Evolutionary conservation across 306 rosid genomes (phyloP), one percentile per base, ranked within the genome.

Genomic region (Quercus agrifolia): DNA sequence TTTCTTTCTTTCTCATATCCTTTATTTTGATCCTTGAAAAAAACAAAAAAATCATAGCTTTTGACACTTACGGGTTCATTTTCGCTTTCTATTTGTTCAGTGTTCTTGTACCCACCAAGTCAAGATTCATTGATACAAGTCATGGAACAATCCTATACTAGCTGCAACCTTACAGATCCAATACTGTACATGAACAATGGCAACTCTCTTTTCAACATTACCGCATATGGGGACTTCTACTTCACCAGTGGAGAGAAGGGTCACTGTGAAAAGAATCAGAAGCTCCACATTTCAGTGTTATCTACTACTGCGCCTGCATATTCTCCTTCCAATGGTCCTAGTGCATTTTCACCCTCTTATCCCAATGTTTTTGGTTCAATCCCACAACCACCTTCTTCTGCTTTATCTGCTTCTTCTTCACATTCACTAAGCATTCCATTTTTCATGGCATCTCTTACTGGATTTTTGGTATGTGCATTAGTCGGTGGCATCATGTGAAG

Each of bases 121-220:
- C 92, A 91, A 89, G 99, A 95, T 83, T 95, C 99, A 15, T 84
- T 93, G 81, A 89, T 95, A 81, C 99, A 93, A 89, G 93, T 93
- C 1, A 89, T 90, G 8, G 68, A 79, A 54, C 84, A 88, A 73
- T 85, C 94, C 13, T 91, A 82, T 92, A 81, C 73, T 75, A 87
- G 78, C 74, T 93, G 99, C 89, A 90, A 89, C 86, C 78, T 86
- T 73, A 89, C 87, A 84, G 82, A 95, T 87, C 98, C 99, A 2
- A 87, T 95, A 67, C 78, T 93, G 87, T 78, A 70, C 62, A 90
- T 91, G 89, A 83, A 85, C 88, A 86, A 93, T 81, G 99, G 99
- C 0, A 95, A 95, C 85, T 93, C 99, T 55, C 72, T 93, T 77
- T 95, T 95, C 70, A 95, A 95, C 78, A 84, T 95, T 0, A 95